Evolutionary conservation across 2,329 filamentous ascomycete species (phyloP), one percentile per base, ranked within the genome.

Genomic region (Fusarium bactridioides): DNA sequence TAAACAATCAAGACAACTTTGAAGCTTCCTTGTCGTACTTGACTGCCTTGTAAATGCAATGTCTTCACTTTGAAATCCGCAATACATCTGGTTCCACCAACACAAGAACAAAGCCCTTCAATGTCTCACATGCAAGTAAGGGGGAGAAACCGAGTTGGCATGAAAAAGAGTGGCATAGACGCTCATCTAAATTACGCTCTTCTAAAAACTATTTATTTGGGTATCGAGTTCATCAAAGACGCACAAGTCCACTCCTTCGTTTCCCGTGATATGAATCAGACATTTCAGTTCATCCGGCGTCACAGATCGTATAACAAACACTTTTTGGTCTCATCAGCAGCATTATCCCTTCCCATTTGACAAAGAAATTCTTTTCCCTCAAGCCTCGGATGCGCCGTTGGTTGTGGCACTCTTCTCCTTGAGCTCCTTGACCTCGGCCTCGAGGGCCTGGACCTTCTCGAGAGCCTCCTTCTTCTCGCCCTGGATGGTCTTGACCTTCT

Each of bases 201-300:
- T 73, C 70, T 73, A 73, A 73, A 71, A 76, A 70, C 64, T 74
- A 74, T 75, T 70, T 70, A 74, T 69, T 77, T 77, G 75, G 75
- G 75, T 77, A 77, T 77, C 75, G 75, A 77, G 73, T 76, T 77
- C 75, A 77, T 77, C 75, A 77, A 77, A 77, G 75, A 77, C 75
- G 72, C 51, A 67, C 68, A 61, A 71, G 75, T 77, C 75, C 74
- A 67, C 75, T 77, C 75, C 74, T 77, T 77, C 75, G 75, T 77
- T 74, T 74, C 75, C 75, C 75, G 72, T 76, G 64, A 72, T 74
- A 72, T 74, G 72, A 74, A 74, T 72, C 65, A 69, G 68, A 73
- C 70, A 73, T 74, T 67, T 74, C 71, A 69, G 61, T 69, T 74
- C 70, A 74, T 73, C 70, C 70, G 41, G 70, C 70, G 70, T 73